These are phyloP conservation scores for Porphyra umbilicalis DNA, from an alignment of 31 red algal species.

Conservation along the genomic window DNA sequence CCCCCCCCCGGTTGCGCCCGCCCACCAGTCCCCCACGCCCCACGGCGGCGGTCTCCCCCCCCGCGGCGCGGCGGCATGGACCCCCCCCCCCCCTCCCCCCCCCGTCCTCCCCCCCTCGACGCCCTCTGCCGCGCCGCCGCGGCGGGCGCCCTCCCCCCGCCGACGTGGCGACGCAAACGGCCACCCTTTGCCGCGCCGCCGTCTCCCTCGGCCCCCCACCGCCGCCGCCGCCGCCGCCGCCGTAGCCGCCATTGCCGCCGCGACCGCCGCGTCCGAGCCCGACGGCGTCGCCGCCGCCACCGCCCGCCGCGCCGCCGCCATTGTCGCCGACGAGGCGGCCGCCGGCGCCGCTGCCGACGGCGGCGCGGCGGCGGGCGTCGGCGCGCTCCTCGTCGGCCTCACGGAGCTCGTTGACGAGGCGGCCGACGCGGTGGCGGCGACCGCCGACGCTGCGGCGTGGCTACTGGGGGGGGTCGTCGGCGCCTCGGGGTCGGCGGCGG, in stretches of 20 bases:
- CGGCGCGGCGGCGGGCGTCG: no score
- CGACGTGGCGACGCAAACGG: not conserved
- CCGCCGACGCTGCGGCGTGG: not conserved
- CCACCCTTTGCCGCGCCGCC: not conserved
- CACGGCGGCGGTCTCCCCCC: no score
- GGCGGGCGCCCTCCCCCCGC: not conserved
- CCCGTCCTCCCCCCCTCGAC: not conserved
- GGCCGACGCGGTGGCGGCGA: not conserved
- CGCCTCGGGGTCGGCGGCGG: not conserved
- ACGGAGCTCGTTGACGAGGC: not conserved
- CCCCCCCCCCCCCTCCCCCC: not conserved
- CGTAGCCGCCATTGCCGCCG: not conserved
- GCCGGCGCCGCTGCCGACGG: no score
- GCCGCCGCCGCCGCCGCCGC: not conserved
- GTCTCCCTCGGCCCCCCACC: not conserved
- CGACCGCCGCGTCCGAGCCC: not conserved
- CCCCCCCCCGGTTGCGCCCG: no score
- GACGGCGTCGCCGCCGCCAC: not conserved
- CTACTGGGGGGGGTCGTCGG: not conserved
- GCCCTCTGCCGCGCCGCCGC: not conserved
- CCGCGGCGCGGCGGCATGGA: no score
- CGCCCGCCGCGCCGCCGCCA: not conserved
- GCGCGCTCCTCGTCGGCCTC: not conserved
- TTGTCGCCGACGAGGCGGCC: not conserved
- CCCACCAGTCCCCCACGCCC: no score